Percentiles rank a stretch among this genome's conserved stretches.
Evolutionary conservation across 2,329 filamentous ascomycete species (phyloP).

Genomic region (Penicillium thymicola): DNA sequence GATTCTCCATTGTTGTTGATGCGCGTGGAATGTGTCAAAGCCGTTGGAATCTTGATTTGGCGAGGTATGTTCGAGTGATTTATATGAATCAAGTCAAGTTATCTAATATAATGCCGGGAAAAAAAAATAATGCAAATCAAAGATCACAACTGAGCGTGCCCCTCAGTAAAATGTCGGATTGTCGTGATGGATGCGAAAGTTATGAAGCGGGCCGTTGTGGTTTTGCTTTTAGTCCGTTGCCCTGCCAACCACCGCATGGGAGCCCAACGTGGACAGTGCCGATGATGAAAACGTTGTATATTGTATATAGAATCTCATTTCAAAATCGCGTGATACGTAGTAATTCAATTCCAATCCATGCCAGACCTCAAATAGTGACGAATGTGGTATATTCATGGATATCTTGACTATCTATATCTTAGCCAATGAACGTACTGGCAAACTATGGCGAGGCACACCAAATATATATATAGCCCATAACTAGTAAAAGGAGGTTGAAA

Average conservation of each 20-base stretch:
- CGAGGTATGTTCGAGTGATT: background rate
- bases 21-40: constrained; percentile 27
- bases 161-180: background rate
- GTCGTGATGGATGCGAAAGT: constrained; percentile 6
- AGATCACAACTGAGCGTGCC: background rate
- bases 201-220: constrained; percentile 3
- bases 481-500: background rate
- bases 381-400: background rate
- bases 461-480: background rate
- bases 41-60: constrained; percentile 9
- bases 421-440: background rate
- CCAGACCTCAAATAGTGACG: too few species aligned
- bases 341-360: background rate
- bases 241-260: constrained; percentile 6
- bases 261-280: background rate
- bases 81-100: background rate
- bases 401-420: background rate
- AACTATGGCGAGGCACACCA: background rate
- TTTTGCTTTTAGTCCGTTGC: constrained; percentile 9
- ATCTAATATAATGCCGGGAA: background rate
- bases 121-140: background rate
- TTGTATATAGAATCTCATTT: background rate
- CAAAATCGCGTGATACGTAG: background rate
- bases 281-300: background rate
- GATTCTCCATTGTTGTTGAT: constrained; percentile 22